Conservation (phyloP, 2,329 filamentous ascomycete species). For the Talaromyces amestolkiae region DNA sequence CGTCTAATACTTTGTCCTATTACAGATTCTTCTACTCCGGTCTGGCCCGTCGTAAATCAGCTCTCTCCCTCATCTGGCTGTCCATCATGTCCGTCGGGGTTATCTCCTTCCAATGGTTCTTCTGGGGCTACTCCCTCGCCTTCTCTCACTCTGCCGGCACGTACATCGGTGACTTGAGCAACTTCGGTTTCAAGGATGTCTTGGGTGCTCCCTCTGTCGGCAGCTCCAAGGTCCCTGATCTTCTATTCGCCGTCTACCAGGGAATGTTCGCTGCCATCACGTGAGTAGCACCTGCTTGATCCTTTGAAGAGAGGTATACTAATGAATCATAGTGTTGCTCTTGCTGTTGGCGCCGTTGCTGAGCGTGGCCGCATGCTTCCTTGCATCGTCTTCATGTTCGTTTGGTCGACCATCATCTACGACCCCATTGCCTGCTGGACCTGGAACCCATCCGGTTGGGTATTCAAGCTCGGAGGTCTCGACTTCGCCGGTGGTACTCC, state of each 20-base stretch:
- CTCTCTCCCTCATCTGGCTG: conserved; percentile 80
- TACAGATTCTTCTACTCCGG: conserved; percentile 86
- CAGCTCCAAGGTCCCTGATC: conserved; percentile 70
- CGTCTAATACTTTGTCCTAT: not conserved
- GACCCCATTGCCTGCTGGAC: conserved; percentile 94
- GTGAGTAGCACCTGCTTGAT: conserved; percentile 50
- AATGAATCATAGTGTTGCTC: conserved; percentile 60
- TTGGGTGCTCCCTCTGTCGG: conserved; percentile 73
- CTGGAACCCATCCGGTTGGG: conserved; percentile 83
- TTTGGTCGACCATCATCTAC: conserved; percentile 88
- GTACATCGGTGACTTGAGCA: conserved; percentile 74
- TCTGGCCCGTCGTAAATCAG: conserved; percentile 83
- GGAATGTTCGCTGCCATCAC: conserved; percentile 68
- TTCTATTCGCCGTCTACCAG: conserved; percentile 76
- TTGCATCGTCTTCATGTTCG: conserved; percentile 86
- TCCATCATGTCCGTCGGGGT: conserved; percentile 77
- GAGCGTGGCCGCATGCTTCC: conserved; percentile 86
- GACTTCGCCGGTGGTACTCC: conserved; percentile 90
- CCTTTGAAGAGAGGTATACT: not conserved
- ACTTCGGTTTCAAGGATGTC: conserved; percentile 76
- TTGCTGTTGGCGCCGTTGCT: conserved; percentile 79
- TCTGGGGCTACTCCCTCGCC: conserved; percentile 84
- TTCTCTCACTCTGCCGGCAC: conserved; percentile 74
- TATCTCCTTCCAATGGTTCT: conserved; percentile 89
- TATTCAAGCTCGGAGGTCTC: conserved; percentile 72